Evolutionary conservation across 2,329 filamentous ascomycete genomes (phyloP).

Genomic region (Aspergillus candidus): DNA sequence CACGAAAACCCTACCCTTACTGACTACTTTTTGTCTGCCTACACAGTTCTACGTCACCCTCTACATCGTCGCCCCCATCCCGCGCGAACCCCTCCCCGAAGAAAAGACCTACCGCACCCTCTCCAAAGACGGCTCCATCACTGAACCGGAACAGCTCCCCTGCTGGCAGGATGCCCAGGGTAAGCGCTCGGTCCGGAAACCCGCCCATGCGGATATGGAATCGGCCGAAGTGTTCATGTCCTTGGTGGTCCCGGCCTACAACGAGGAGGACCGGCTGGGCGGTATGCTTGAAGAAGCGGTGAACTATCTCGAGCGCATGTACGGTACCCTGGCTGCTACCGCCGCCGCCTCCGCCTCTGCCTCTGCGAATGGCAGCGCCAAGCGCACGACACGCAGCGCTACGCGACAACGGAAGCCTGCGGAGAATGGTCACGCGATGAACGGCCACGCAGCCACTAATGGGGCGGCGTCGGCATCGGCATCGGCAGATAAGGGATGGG

Average conservation of each 20-base stretch:
- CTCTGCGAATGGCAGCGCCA: too few species aligned
- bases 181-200: conserved; percentile 45
- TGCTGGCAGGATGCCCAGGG: conserved; percentile 83
- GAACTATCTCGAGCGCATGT: conserved; percentile 71
- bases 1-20: neutral
- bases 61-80: conserved; percentile 70
- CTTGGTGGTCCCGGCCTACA: conserved; percentile 91
- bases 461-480: neutral
- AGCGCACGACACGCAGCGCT: conserved; percentile 9
- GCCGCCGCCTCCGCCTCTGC: conserved; percentile 10
- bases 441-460: conserved; percentile 21
- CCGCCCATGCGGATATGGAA: conserved; percentile 53
- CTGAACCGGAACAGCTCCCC: conserved; percentile 55
- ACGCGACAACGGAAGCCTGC: conserved; percentile 18
- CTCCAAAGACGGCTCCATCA: conserved; percentile 55
- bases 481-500: conserved; percentile 58
- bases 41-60: conserved; percentile 61
- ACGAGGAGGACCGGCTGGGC: conserved; percentile 76
- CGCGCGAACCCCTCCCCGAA: conserved; percentile 64
- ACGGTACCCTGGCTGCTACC: conserved; percentile 48
- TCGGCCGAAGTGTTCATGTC: conserved; percentile 78
- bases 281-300: conserved; percentile 89
- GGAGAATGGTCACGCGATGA: conserved; percentile 29
- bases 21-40: neutral
- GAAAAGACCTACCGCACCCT: conserved; percentile 85